These are phyloP conservation scores for Blastobotrys robertii DNA, from an alignment of 805 yeast species.

Conservation along the genomic window DNA sequence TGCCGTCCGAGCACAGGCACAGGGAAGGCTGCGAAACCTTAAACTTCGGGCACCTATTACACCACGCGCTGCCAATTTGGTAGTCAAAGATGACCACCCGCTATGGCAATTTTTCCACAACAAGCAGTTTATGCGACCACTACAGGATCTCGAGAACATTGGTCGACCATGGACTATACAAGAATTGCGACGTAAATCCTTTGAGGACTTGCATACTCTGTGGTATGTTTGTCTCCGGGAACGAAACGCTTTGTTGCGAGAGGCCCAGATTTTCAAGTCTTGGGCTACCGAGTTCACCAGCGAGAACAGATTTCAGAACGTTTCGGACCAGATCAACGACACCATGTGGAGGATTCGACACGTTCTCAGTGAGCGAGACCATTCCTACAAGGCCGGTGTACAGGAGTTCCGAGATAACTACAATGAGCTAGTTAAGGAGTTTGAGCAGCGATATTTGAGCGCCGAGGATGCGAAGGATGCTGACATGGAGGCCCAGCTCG, in stretches of 20 bases:
- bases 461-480: slow-evolving; percentile 45
- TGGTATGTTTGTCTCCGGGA: slow-evolving; percentile 87
- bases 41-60: slow-evolving; percentile 70
- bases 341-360: slow-evolving; percentile 78
- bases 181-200: slow-evolving; percentile 82
- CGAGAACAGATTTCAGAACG: slow-evolving; percentile 23
- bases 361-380: slow-evolving; percentile 78
- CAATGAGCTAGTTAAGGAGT: slow-evolving; percentile 43
- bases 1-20: background rate
- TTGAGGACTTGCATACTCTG: slow-evolving; percentile 81
- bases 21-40: slow-evolving; percentile 3
- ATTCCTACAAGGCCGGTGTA: slow-evolving; percentile 53
- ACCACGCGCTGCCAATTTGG: slow-evolving; percentile 67
- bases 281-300: slow-evolving; percentile 18
- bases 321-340: slow-evolving; percentile 38
- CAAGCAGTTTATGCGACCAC: slow-evolving; percentile 48
- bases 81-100: slow-evolving; percentile 78
- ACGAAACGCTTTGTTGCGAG: slow-evolving; percentile 69
- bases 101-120: slow-evolving; percentile 84
- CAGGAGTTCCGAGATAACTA: slow-evolving; percentile 36
- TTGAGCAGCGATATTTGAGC: slow-evolving; percentile 46
- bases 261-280: slow-evolving; percentile 47
- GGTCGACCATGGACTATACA: slow-evolving; percentile 79
- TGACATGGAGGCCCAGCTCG: slow-evolving; percentile 57
- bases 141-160: slow-evolving; percentile 34